phyloP scores from a whole-genome alignment of 345 rosid genomes.

The Hibiscus mutabilis region DNA sequence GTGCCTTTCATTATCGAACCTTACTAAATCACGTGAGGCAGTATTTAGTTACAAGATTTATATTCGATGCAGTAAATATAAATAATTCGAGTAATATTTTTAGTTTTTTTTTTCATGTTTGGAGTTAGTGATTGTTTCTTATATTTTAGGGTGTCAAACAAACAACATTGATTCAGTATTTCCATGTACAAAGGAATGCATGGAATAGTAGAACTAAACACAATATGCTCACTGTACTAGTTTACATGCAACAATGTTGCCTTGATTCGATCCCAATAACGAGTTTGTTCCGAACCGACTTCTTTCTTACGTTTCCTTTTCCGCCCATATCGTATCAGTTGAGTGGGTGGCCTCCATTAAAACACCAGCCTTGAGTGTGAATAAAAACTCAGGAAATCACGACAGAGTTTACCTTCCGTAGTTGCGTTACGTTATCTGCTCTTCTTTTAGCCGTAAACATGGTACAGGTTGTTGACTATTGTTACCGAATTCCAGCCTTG shows the following conservation, averaged over 20 bases:
- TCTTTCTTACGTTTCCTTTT: background rate
- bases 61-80: background rate
- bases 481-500: too few species aligned
- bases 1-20: constrained; percentile 15
- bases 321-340: constrained; percentile 10
- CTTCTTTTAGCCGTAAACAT: constrained; percentile 57
- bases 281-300: background rate
- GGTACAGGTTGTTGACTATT: constrained; percentile 41
- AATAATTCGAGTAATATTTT: too few species aligned
- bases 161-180: background rate
- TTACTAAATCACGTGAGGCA: constrained; percentile 12
- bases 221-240: constrained; percentile 24
- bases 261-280: constrained; percentile 7
- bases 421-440: constrained; percentile 32
- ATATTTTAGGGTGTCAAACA: background rate
- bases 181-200: constrained; percentile 62
- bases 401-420: constrained; percentile 4
- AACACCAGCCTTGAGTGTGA: constrained; percentile 16
- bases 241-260: constrained; percentile 16
- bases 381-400: constrained; percentile 7
- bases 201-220: constrained; percentile 21
- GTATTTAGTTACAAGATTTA: constrained; percentile 9
- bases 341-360: constrained; percentile 16
- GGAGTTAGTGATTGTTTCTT: too few species aligned
- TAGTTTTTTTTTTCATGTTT: too few species aligned